Conservation (phyloP, 2,329 filamentous ascomycete genomes). For the Penicillium sp. region DNA sequence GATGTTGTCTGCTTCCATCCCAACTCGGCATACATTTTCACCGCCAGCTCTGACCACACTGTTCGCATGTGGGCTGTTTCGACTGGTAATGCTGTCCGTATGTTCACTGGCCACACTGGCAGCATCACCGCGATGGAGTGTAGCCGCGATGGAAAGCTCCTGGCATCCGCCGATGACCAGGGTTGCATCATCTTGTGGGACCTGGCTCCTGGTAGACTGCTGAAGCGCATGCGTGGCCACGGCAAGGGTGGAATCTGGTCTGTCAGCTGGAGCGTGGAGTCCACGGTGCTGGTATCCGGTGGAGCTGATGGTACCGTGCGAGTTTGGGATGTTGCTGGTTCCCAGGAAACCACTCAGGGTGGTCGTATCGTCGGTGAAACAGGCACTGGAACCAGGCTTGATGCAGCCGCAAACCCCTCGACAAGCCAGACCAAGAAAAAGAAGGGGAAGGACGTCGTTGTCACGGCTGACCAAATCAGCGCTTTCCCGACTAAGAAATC, state of each 20-base stretch:
- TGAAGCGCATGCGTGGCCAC: constrained; percentile 93
- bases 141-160: constrained; percentile 79
- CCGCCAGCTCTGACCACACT: constrained; percentile 86
- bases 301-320: constrained; percentile 91
- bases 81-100: constrained; percentile 80
- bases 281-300: constrained; percentile 82
- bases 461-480: constrained; percentile 89
- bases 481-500: constrained; percentile 96
- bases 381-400: constrained; percentile 50
- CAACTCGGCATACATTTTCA: constrained; percentile 91
- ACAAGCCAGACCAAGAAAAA: constrained; percentile 53
- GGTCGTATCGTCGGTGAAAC: constrained; percentile 52
- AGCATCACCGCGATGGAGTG: constrained; percentile 83
- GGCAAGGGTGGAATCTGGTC: constrained; percentile 92
- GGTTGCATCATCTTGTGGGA: constrained; percentile 96
- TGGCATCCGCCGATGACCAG: constrained; percentile 86
- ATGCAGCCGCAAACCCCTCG: constrained; percentile 52
- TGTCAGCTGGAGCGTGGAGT: constrained; percentile 89
- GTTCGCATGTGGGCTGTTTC: constrained; percentile 97
- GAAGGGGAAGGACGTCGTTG: constrained; percentile 83
- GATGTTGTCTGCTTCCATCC: constrained; percentile 91
- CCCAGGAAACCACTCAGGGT: constrained; percentile 59
- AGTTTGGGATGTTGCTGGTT: constrained; percentile 83
- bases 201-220: constrained; percentile 75
- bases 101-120: constrained; percentile 89